These are phyloP conservation scores for Parachlorella kessleri DNA, from an alignment of 139 green algal genomes.

Conservation along the genomic window DNA sequence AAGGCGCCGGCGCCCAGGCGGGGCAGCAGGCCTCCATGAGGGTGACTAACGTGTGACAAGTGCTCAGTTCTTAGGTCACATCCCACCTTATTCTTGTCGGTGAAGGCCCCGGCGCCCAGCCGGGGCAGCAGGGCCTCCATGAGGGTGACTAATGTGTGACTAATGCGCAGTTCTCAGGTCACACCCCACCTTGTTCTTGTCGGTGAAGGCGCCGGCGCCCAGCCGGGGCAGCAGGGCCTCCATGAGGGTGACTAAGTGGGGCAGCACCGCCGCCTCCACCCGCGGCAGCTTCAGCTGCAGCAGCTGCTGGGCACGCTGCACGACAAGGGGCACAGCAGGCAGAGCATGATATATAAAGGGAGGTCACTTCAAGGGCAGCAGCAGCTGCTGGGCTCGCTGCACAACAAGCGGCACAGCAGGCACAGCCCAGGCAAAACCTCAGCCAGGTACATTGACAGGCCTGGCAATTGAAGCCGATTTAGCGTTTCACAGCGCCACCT, in stretches of 20 bases:
- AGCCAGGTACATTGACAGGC: too few relatives aligned
- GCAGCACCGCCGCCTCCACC: conserved; percentile 33
- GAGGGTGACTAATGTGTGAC: conserved; percentile 27
- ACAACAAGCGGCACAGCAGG: too few relatives aligned
- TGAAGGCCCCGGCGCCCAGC: conserved; percentile 2
- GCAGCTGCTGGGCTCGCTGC: too few relatives aligned
- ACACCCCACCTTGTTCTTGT: conserved; percentile 4
- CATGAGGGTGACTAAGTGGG: conserved; percentile 27
- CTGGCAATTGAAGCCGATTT: too few relatives aligned
- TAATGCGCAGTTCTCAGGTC: too few relatives aligned
- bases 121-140: background rate
- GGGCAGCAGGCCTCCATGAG: conserved; percentile 2
- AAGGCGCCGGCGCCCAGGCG: conserved; percentile 2
- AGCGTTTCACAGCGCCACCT: too few relatives aligned
- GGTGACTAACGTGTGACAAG: too few relatives aligned
- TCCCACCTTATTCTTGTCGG: background rate
- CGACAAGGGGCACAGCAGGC: too few relatives aligned
- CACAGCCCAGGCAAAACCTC: too few relatives aligned
- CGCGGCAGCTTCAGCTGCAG: conserved; percentile 18
- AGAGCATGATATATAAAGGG: too few relatives aligned
- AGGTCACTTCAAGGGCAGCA: too few relatives aligned
- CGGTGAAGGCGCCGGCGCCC: background rate
- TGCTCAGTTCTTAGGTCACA: too few relatives aligned
- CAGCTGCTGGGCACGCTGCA: conserved; percentile 22
- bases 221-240: conserved; percentile 1